Conservation (phyloP, 1,139 yeast species). For the Yamadazyma membranifaciens region DNA sequence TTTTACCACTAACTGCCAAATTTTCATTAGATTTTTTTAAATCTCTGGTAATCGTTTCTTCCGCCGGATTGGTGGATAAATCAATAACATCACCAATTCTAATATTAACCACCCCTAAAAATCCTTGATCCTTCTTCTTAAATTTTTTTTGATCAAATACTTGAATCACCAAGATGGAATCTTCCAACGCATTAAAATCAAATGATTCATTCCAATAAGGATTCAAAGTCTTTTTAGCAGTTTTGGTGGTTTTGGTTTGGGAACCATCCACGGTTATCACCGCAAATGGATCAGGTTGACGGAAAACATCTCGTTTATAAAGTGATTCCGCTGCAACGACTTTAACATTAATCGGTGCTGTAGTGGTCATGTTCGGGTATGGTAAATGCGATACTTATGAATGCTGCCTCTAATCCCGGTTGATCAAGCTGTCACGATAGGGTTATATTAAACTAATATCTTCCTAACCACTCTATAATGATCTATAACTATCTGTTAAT, state of each 20-base stretch:
- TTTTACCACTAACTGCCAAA: conserved; percentile 86
- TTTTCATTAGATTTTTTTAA: conserved; percentile 89
- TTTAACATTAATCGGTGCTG: conserved; percentile 57
- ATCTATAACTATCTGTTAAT: too few relatives aligned
- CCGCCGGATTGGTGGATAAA: conserved; percentile 53
- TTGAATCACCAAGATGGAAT: conserved; percentile 86
- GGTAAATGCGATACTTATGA: too few relatives aligned
- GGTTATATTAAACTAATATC: too few relatives aligned
- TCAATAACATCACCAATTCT: conserved; percentile 89
- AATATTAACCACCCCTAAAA: conserved; percentile 91
- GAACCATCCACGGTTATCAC: conserved; percentile 96
- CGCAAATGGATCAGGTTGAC: conserved; percentile 97
- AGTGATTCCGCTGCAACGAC: conserved; percentile 96
- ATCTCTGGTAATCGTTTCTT: conserved; percentile 91
- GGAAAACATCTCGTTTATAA: conserved; percentile 90
- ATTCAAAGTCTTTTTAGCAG: conserved; percentile 89
- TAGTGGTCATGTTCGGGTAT: conserved; percentile 13
- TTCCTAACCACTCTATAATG: too few relatives aligned
- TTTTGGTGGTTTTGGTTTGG: conserved; percentile 92
- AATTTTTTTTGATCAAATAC: conserved; percentile 96
- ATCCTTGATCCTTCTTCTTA: conserved; percentile 98
- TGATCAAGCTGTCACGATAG: too few relatives aligned
- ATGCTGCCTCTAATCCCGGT: too few relatives aligned
- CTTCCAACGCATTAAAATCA: conserved; percentile 72
- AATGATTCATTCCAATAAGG: conserved; percentile 98